Evolutionary conservation across 371 early-diverging fungal genomes (phyloP).

Genomic region (Cokeromyces recurvatus): DNA sequence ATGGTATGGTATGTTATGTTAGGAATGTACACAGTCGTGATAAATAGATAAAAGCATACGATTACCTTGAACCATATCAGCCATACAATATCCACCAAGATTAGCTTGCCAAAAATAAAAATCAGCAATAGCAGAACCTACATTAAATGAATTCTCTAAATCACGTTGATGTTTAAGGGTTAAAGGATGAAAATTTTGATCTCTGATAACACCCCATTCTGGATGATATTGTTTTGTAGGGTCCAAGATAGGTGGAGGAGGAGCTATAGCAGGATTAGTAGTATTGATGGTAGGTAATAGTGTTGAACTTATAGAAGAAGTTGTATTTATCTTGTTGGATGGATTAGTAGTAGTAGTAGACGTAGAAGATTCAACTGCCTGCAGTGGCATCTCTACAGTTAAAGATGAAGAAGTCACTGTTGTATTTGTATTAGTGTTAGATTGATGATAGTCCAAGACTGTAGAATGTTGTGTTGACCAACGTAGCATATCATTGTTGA

Average conservation of each 20-base stretch:
- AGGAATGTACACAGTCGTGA: neutral
- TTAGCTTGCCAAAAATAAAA: slow-evolving; percentile 52
- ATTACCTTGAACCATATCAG: slow-evolving; percentile 44
- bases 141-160: slow-evolving; percentile 31
- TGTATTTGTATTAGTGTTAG: neutral
- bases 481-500: slow-evolving; percentile 12
- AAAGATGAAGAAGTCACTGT: neutral
- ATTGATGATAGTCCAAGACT: neutral
- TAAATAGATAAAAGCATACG: too few species aligned
- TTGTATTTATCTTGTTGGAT: neutral
- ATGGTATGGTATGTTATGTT: neutral
- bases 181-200: slow-evolving; percentile 42
- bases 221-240: slow-evolving; percentile 21
- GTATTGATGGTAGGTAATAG: slow-evolving; percentile 1
- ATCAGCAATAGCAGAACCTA: slow-evolving; percentile 24
- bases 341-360: neutral
- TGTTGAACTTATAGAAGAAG: slow-evolving; percentile 1
- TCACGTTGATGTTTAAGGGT: slow-evolving; percentile 43
- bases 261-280: slow-evolving; percentile 1
- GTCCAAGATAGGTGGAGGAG: neutral
- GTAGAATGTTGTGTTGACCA: slow-evolving; percentile 11
- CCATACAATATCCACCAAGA: slow-evolving; percentile 48
- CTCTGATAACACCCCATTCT: slow-evolving; percentile 45
- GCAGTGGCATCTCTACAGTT: slow-evolving; percentile 2
- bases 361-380: slow-evolving; percentile 7